phyloP scores from a whole-genome alignment of 257 asterid species.

The Solanum chmielewskii region DNA sequence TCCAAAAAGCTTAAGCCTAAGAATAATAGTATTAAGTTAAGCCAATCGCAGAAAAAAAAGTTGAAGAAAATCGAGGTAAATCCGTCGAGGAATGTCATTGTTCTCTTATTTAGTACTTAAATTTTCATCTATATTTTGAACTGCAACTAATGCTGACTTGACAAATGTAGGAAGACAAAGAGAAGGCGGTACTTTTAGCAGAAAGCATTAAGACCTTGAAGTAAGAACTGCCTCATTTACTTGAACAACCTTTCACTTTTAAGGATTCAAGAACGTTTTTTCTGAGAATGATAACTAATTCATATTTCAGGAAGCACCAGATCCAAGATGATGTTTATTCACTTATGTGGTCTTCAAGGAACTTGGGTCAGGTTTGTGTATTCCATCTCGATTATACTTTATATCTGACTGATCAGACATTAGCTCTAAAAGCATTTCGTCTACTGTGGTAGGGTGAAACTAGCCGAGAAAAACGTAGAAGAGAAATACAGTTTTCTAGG shows the following conservation, averaged over 20 bases:
- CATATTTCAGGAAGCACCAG: conserved; percentile 63
- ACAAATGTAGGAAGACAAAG: conserved; percentile 68
- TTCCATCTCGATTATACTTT: background rate
- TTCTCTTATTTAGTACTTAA: background rate
- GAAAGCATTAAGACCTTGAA: conserved; percentile 66
- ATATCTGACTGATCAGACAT: background rate
- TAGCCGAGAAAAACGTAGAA: conserved; percentile 61
- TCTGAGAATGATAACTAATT: background rate
- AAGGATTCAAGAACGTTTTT: background rate
- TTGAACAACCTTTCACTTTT: background rate
- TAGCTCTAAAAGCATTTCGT: background rate
- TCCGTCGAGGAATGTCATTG: background rate
- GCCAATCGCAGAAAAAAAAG: conserved; percentile 75
- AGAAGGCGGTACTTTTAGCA: conserved; percentile 46
- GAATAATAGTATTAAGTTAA: conserved; percentile 26
- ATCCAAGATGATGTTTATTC: conserved; percentile 58
- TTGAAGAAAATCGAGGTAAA: conserved; percentile 72
- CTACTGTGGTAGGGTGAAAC: conserved; percentile 57
- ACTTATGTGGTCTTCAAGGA: conserved; percentile 83
- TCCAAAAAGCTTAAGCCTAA: conserved; percentile 10
- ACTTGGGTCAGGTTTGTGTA: conserved; percentile 72
- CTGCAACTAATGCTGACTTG: conserved; percentile 1
- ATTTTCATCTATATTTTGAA: background rate
- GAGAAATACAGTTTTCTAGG: conserved; percentile 64
- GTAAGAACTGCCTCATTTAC: conserved; percentile 25